phyloP scores from a whole-genome alignment of 2,329 filamentous ascomycete species.

The Colletotrichum incanum region DNA sequence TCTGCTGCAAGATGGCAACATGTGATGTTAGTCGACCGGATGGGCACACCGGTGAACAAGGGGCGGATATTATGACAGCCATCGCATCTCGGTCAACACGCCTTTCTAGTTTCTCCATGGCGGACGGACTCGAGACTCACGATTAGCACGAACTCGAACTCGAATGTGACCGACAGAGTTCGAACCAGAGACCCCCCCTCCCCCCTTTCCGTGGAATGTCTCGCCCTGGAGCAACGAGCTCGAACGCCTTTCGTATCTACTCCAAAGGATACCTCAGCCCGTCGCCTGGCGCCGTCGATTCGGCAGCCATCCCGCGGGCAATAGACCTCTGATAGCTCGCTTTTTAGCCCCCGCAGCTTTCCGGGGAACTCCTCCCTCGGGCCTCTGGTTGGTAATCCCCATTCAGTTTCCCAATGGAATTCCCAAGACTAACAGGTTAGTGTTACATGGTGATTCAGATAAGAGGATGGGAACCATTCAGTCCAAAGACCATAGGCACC shows the following conservation, averaged over 20 bases:
- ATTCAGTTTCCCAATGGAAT: background rate
- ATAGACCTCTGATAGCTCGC: conserved; percentile 6
- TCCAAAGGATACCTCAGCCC: background rate
- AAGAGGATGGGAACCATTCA: background rate
- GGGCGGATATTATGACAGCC: conserved; percentile 24
- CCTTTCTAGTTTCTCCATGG: conserved; percentile 4
- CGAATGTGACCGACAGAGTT: too few relatives aligned
- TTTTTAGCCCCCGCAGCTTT: background rate
- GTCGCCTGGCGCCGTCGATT: background rate
- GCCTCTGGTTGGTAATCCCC: background rate
- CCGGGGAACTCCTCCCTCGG: background rate
- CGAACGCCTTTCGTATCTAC: background rate
- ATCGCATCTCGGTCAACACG: background rate
- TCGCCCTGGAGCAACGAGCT: conserved; percentile 16
- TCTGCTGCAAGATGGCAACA: background rate
- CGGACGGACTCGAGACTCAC: background rate
- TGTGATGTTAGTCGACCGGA: background rate
- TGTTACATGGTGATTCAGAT: background rate
- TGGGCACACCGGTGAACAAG: conserved; percentile 31
- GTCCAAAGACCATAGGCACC: background rate
- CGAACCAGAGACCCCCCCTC: too few relatives aligned
- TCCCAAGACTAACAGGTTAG: background rate
- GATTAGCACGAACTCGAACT: background rate
- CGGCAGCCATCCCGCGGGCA: conserved; percentile 1
- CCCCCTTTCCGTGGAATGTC: conserved; percentile 2